Conservation (phyloP, 208 protist genomes). For the Balamuthia mandrillaris region DNA sequence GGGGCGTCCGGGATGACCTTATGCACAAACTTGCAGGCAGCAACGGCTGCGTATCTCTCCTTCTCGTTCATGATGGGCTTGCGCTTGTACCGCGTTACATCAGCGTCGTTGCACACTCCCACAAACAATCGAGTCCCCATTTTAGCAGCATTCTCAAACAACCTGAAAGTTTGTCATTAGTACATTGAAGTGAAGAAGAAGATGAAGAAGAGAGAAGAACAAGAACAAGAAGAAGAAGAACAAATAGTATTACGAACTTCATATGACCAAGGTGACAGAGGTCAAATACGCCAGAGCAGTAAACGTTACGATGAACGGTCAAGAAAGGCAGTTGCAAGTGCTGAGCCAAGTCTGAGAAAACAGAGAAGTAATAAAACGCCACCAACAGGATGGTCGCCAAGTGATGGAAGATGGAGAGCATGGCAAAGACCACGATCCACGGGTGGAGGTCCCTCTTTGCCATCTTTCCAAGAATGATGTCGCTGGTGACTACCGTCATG, state of each 20-base stretch:
- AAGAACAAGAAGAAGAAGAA: neutral
- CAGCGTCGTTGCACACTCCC: slow-evolving; percentile 84
- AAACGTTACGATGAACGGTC: slow-evolving; percentile 83
- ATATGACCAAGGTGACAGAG: slow-evolving; percentile 79
- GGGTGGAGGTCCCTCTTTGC: slow-evolving; percentile 80
- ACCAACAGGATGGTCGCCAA: slow-evolving; percentile 72
- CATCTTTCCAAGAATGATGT: slow-evolving; percentile 82
- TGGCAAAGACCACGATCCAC: slow-evolving; percentile 76
- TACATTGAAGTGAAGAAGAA: too few relatives aligned
- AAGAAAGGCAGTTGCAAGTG: slow-evolving; percentile 83
- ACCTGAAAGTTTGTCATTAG: too few relatives aligned
- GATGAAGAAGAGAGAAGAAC: too few relatives aligned
- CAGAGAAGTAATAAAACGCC: slow-evolving; percentile 73
- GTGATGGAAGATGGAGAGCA: slow-evolving; percentile 82
- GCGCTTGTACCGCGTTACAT: slow-evolving; percentile 82
- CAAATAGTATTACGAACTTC: neutral
- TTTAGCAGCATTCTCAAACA: slow-evolving; percentile 80
- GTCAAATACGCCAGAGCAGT: slow-evolving; percentile 87
- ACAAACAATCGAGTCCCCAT: slow-evolving; percentile 86
- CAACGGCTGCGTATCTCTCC: slow-evolving; percentile 82
- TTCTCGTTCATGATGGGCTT: slow-evolving; percentile 84
- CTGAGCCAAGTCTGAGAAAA: slow-evolving; percentile 82
- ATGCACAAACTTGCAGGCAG: slow-evolving; percentile 82
- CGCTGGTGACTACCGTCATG: slow-evolving; percentile 77
- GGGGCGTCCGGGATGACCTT: slow-evolving; percentile 84